Evolutionary conservation across 768 basidiomycete species (phyloP).

Genomic region (Antrodiella citrinella): DNA sequence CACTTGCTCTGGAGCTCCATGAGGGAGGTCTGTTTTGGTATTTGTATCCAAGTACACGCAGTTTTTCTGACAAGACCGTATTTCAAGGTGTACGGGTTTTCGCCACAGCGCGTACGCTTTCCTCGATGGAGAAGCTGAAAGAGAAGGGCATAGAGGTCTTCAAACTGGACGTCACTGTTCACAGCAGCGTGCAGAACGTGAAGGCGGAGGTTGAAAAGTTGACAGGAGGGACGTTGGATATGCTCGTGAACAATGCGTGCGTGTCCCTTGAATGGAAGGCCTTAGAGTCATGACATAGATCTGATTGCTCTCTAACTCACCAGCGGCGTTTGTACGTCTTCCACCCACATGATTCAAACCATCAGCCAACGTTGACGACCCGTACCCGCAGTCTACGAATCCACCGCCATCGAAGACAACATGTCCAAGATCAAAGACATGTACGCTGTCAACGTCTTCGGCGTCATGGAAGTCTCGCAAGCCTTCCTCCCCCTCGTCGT

Average conservation of each 20-base stretch:
- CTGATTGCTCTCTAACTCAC: background rate
- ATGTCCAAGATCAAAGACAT: slow-evolving; percentile 16
- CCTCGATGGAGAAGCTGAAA: slow-evolving; percentile 15
- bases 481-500: slow-evolving; percentile 24
- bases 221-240: slow-evolving; percentile 22
- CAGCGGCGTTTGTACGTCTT: background rate
- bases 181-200: slow-evolving; percentile 8
- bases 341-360: background rate
- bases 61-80: too few relatives aligned
- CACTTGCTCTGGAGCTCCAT: background rate
- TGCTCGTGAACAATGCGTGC: slow-evolving; percentile 25
- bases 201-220: slow-evolving; percentile 8
- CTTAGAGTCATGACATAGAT: background rate
- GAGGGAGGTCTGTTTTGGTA: background rate
- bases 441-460: slow-evolving; percentile 28
- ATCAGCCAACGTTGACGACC: background rate
- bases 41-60: too few relatives aligned
- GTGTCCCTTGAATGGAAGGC: background rate
- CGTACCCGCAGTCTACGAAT: slow-evolving; percentile 10
- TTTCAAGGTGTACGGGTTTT: slow-evolving; percentile 18
- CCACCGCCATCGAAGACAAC: slow-evolving; percentile 20
- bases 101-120: slow-evolving; percentile 19
- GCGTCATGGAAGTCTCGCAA: slow-evolving; percentile 25
- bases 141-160: slow-evolving; percentile 15
- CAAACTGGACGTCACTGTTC: slow-evolving; percentile 20